A percentile compares a stretch with the other conserved stretches of the same genome.
Conservation (phyloP, 1,284 basidiomycete genomes). For the Austroboletus niveus region DNA sequence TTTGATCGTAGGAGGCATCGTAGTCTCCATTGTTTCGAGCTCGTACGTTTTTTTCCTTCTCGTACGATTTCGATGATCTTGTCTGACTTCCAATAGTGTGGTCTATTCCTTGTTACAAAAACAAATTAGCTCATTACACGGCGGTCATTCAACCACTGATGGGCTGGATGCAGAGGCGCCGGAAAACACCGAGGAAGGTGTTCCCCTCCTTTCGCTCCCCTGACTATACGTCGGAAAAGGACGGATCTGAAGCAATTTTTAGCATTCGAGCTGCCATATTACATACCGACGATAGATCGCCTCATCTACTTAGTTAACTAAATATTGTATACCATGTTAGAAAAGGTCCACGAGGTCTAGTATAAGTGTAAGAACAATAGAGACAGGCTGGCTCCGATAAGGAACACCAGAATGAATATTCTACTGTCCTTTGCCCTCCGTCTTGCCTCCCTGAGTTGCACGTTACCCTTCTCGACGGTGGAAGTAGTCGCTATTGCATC, state of each 20-base stretch:
- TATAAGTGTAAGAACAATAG: conserved; percentile 87
- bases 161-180: conserved; percentile 58
- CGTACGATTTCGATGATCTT: neutral
- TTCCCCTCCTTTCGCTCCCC: conserved; percentile 48
- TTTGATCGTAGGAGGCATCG: conserved; percentile 56
- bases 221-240: neutral
- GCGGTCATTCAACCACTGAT: conserved; percentile 48
- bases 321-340: conserved; percentile 6
- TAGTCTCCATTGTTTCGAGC: conserved; percentile 56
- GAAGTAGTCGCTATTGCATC: conserved; percentile 84
- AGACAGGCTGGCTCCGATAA: conserved; percentile 82
- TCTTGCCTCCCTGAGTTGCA: conserved; percentile 80
- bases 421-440: conserved; percentile 80
- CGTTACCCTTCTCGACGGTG: conserved; percentile 84
- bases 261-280: neutral
- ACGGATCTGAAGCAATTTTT: neutral
- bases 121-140: conserved; percentile 57
- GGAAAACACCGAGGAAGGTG: conserved; percentile 63
- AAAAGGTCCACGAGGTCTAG: conserved; percentile 30
- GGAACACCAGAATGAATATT: conserved; percentile 81
- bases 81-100: conserved; percentile 40
- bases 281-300: conserved; percentile 1
- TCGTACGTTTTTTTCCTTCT: conserved; percentile 47
- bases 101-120: conserved; percentile 62
- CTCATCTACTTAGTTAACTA: neutral